Conservation (phyloP, 2,329 filamentous ascomycete genomes). For the Aureobasidium sp. region DNA sequence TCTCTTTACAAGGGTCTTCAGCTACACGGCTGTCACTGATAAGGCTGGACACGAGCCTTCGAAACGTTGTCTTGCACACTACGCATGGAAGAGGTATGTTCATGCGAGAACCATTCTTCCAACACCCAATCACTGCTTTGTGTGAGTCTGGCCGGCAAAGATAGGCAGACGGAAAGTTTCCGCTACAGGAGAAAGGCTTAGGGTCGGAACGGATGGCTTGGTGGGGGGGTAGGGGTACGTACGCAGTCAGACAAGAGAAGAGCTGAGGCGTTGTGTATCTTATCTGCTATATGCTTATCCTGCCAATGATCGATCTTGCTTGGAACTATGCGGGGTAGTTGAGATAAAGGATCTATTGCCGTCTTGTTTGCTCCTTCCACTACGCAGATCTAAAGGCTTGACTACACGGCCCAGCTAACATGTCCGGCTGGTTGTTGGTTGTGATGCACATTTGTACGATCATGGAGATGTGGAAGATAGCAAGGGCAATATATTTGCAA, state of each 20-base stretch:
- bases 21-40: too few relatives aligned
- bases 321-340: background rate
- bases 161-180: slow-evolving; percentile 1
- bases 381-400: too few relatives aligned
- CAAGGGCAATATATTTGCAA: too few relatives aligned
- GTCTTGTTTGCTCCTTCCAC: background rate
- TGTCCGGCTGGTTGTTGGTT: too few relatives aligned
- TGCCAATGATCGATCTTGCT: background rate
- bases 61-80: too few relatives aligned
- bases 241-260: background rate
- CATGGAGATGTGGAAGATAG: too few relatives aligned
- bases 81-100: background rate
- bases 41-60: too few relatives aligned
- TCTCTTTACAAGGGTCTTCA: too few relatives aligned
- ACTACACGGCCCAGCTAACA: too few relatives aligned
- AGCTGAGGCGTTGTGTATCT: background rate
- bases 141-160: background rate
- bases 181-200: background rate
- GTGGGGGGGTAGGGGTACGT: background rate
- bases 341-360: background rate
- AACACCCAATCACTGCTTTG: background rate
- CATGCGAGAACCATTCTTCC: background rate
- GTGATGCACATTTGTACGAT: too few relatives aligned
- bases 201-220: background rate
- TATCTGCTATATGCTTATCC: background rate